Percentiles rank a stretch among this genome's conserved stretches.
Conservation (phyloP, 495 filamentous ascomycete genomes). For the Extremus antarcticus region DNA sequence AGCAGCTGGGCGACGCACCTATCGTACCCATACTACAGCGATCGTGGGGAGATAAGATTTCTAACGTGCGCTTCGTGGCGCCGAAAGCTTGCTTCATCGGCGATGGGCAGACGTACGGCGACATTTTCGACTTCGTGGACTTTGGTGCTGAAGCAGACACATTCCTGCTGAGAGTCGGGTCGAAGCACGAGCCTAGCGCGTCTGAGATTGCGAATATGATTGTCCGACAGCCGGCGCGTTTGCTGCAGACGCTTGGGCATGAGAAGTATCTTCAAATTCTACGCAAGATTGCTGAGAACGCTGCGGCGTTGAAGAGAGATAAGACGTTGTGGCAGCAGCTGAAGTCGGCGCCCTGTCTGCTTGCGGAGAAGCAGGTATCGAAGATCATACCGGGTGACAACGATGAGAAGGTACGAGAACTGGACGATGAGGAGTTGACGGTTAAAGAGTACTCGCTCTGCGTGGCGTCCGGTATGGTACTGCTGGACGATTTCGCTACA, state of each 20-base stretch:
- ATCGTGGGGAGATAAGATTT: neutral
- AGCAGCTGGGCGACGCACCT: slow-evolving; percentile 41
- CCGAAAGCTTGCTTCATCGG: slow-evolving; percentile 70
- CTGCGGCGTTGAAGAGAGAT: slow-evolving; percentile 59
- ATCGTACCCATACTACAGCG: slow-evolving; percentile 21
- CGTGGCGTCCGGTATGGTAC: slow-evolving; percentile 55
- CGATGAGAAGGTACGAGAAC: slow-evolving; percentile 29
- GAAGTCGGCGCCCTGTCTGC: slow-evolving; percentile 61
- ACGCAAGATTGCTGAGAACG: slow-evolving; percentile 60
- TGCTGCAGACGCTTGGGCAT: slow-evolving; percentile 66
- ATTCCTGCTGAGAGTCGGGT: slow-evolving; percentile 77
- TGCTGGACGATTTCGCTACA: slow-evolving; percentile 77
- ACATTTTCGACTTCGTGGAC: slow-evolving; percentile 94
- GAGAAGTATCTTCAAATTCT: slow-evolving; percentile 80
- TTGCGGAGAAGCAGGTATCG: slow-evolving; percentile 65
- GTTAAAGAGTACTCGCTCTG: slow-evolving; percentile 70
- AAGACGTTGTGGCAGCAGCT: slow-evolving; percentile 65
- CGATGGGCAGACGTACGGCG: slow-evolving; percentile 59
- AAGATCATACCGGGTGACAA: slow-evolving; percentile 25
- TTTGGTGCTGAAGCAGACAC: slow-evolving; percentile 79
- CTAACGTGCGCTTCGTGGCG: slow-evolving; percentile 38
- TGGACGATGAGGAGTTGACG: slow-evolving; percentile 57
- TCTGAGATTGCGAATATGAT: slow-evolving; percentile 69
- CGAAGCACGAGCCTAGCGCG: slow-evolving; percentile 80
- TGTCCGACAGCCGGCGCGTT: slow-evolving; percentile 63